Evolutionary conservation across 2,329 filamentous ascomycete genomes (phyloP), one percentile per base, ranked within the genome.

Genomic region (Colletotrichum orchidophilum): DNA sequence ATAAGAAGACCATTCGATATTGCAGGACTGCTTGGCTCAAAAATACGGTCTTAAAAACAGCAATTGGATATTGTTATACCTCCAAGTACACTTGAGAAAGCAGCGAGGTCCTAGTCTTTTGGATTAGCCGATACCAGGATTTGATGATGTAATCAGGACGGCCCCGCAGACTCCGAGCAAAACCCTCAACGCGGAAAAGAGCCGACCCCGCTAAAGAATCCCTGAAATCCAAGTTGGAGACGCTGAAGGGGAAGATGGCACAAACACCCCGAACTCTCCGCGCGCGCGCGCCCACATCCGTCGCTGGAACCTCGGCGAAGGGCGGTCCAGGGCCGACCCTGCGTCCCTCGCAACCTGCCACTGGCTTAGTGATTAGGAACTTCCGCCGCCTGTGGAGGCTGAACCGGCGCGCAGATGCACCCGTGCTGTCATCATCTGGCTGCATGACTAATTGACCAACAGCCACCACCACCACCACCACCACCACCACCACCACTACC

Each of bases 251-350:
- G 21, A 42, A 21, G 26, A 42, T 12, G 3, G 18, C 58, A 29
- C 13, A 24, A 59, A 12, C 39, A 61, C 66, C 62, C 46, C 62
- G 39, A 46, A 46, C 18, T 46, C 39, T 46, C 39, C 39, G 39
- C 39, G 39, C 39, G 61, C 66, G 66, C 62, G 63, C 61, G 46
- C 39, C 15, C 39, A 52, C 66, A 39, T 27, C 33, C 52, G 18
- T 49, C 39, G 7, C 42, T 67, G 67, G 67, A 71, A 71, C 69
- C 66, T 71, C 69, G 66, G 69, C 69, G 69, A 71, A 71, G 31
- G n/a, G 50, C 55, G 54, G 27, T 31, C 58, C 24, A 39, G 35
- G 35, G 35, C 35, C 35, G 35, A 39, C 35, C 49, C 21, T 52
- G n/a, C 49, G 49, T 52, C 15, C n/a, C n/a, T 8, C 18, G 18